These are phyloP conservation scores for Nicotiana obtusifolia DNA, from an alignment of 257 asterid species.

Conservation along the genomic window DNA sequence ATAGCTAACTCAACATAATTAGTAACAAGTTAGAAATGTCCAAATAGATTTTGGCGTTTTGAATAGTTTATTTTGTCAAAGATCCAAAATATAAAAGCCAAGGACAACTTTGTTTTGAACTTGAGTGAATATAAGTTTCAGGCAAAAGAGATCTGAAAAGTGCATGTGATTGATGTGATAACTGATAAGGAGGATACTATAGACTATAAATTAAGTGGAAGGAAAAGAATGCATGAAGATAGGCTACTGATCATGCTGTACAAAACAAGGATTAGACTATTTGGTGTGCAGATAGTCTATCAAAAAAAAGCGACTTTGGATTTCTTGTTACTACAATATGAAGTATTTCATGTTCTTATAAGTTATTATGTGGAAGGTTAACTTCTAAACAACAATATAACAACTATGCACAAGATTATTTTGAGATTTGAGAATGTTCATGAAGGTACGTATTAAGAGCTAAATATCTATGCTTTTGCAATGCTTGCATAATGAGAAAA, in stretches of 20 bases:
- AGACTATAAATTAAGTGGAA: background rate
- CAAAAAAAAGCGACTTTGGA: background rate
- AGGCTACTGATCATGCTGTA: background rate
- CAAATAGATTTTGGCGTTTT: no score
- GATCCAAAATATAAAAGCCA: no score
- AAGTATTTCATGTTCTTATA: no score
- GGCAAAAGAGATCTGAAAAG: background rate
- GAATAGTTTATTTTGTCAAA: no score
- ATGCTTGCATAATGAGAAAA: background rate
- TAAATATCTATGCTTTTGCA: background rate
- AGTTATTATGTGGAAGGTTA: no score
- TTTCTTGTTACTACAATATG: background rate
- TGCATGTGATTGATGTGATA: background rate
- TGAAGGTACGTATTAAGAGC: background rate
- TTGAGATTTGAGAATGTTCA: background rate
- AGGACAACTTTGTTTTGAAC: no score
- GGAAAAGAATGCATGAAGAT: background rate
- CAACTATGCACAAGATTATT: background rate
- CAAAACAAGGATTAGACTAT: background rate
- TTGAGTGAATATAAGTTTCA: no score
- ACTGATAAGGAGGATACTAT: background rate
- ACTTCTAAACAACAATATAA: background rate
- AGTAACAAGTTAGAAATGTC: no score
- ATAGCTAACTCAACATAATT: no score
- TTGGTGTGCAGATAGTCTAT: background rate